Base-by-base conservation (phyloP, 192 early-diverging fungal species). In the Obelidium mucronatum region DNA sequence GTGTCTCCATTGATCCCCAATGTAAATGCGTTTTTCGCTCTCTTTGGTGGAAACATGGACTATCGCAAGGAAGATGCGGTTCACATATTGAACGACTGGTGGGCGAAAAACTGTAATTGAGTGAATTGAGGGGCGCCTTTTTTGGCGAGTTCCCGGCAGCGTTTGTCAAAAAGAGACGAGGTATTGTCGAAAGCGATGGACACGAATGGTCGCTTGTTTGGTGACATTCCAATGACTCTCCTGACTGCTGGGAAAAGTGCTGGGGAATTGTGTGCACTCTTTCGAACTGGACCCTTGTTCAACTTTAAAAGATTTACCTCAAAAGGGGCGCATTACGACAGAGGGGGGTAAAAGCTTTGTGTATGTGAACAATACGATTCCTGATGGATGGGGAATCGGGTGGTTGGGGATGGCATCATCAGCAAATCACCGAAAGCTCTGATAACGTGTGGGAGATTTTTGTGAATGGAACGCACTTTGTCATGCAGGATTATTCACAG, bases 391-490 rank as follows among this genome's bases (percentile, higher is more conserved):
- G 8, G 8, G 56, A 59, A 30, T 30, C n/a, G n/a, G n/a, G 24
- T 31, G 24, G 13, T n/a, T n/a, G 8, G n/a, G 56, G 56, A n/a
- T 59, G 56, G 56, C 56, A 31, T 59, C 31, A 8, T 24, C 6
- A 59, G 6, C 56, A 59, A 59, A 24, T 24, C 8, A 24, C 56
- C 24, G 8, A 11, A 24, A 59, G 56, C 31, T 11, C 56, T 11
- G 56, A 59, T 24, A 31, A n/a, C 8, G 8, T 59, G 56, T 59
- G 56, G 56, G 56, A 59, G 56, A n/a, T 59, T 11, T 59, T 19
- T 59, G 13, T 24, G 26, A 31, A 6, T 59, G 8, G 17, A n/a
- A 30, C 8, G 6, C 56, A 59, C 31, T 59, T 59, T 59, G 24
- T 59, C 24, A n/a, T 30, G n/a, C 8, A 30, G 8, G 56, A 59